Percentiles rank a stretch among this genome's conserved stretches.
Evolutionary conservation across 257 asterid genomes (phyloP).

Genomic region (Fraxinus cuspidata): DNA sequence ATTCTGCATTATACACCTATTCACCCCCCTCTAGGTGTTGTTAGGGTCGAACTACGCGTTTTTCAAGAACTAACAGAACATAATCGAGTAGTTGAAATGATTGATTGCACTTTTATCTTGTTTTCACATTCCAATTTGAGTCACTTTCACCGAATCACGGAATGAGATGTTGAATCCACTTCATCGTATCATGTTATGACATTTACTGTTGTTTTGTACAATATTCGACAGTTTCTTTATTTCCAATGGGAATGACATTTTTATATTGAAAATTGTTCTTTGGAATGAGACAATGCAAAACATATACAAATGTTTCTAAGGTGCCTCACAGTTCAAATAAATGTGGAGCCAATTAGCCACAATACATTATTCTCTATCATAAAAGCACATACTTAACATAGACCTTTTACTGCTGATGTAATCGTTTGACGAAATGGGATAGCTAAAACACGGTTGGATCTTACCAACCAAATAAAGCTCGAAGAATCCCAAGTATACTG

Average conservation of each 20-base stretch:
- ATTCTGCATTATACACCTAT: no score
- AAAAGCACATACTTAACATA: background rate
- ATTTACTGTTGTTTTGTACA: background rate
- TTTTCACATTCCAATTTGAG: background rate
- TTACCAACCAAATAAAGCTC: slow-evolving; percentile 74
- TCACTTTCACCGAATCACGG: background rate
- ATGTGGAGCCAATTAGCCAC: slow-evolving; percentile 16
- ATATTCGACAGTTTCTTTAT: background rate
- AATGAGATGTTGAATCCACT: background rate
- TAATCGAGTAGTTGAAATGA: no score
- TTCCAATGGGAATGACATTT: no score
- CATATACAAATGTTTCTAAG: background rate
- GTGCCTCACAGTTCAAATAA: slow-evolving; percentile 10
- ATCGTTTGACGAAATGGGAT: slow-evolving; percentile 14
- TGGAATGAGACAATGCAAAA: background rate
- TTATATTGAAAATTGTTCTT: background rate
- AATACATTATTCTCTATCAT: slow-evolving; percentile 18
- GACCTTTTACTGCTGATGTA: background rate
- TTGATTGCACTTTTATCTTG: background rate
- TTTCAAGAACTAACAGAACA: no score
- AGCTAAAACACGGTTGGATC: slow-evolving; percentile 5
- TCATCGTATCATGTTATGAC: background rate
- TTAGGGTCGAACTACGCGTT: no score
- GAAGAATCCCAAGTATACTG: slow-evolving; percentile 49
- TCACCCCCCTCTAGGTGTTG: no score